Percentiles rank a stretch among this genome's conserved stretches.
phyloP scores from a whole-genome alignment of 192 early-diverging fungal species.

The Linnemannia exigua region DNA sequence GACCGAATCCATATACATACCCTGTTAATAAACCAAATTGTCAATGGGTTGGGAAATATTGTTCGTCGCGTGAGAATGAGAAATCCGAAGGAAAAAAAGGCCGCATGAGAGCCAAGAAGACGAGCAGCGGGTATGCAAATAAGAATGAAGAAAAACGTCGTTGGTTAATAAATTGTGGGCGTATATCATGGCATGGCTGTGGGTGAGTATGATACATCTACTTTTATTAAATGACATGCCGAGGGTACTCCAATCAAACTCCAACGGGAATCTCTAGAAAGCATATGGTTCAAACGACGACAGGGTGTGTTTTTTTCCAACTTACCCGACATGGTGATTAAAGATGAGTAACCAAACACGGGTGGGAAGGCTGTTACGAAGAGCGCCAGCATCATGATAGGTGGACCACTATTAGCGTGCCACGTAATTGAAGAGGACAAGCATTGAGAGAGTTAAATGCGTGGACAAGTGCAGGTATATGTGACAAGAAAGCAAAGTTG shows the following conservation, averaged over 20 bases:
- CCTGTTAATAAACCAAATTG: slow-evolving; percentile 44
- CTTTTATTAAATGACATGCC: not conserved
- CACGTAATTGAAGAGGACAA: not conserved
- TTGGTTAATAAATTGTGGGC: too few species aligned
- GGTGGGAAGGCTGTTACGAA: slow-evolving; percentile 80
- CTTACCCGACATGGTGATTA: slow-evolving; percentile 68
- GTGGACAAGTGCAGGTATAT: not conserved
- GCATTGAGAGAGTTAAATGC: not conserved
- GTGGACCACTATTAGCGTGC: slow-evolving; percentile 33
- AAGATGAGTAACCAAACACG: slow-evolving; percentile 75
- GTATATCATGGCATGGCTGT: not conserved
- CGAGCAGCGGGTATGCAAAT: not conserved
- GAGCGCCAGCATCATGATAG: slow-evolving; percentile 45
- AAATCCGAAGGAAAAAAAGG: not conserved
- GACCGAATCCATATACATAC: slow-evolving; percentile 74
- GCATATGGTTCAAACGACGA: slow-evolving; percentile 2
- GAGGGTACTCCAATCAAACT: not conserved
- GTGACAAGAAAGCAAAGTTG: not conserved
- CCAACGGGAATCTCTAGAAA: not conserved
- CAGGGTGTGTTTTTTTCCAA: not conserved
- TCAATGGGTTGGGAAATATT: not conserved
- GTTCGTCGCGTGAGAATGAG: not conserved
- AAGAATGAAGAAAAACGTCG: not conserved
- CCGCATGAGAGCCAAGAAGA: not conserved
- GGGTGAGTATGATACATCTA: too few species aligned